Base-by-base conservation (phyloP, 2,329 filamentous ascomycete genomes). In the Diaporthe citri region DNA sequence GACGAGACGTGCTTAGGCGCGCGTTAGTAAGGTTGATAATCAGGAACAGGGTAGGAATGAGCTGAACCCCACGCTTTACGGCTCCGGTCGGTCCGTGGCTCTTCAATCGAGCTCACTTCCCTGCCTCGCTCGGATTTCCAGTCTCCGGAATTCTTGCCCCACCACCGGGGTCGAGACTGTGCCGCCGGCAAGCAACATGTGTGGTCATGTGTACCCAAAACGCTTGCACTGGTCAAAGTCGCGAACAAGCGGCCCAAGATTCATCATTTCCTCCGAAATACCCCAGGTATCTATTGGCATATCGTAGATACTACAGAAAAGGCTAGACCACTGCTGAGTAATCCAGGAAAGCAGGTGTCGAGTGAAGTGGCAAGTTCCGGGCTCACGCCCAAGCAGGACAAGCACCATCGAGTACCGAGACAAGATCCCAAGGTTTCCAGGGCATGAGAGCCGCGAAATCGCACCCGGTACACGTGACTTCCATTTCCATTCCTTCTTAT, bases 11-110 rank as follows among this genome's bases (percentile, higher is more conserved):
- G 22, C 31, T 51, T 67, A 67, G 31, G 46, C 62, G 31, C 46
- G 22, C 25, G 31, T 67, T n/a, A 67, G 46, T 20, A 39, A 48
- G 22, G 31, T 52, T 28, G 22, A 67, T 31, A 64, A 39, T 67
- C 62, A 52, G 62, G 62, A 67, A 67, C 62, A 22, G 4, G 41
- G 39, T 46, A 41, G 13, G 28, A n/a, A 13, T 25, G 22, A 20
- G 17, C 12, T 6, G 22, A 64, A 51, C 62, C 64, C 64, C 64
- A 52, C 31, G 46, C 41, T 52, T 28, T 17, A 28, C 64, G 64
- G 64, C 64, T 52, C 64, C 64, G 64, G 31, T 67, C 64, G 64
- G 64, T 39, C 64, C 64, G 64, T 34, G 28, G 43, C 43, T 25
- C 12, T 2, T 34, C 41, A 36, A 20, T 39, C 43, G 22, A 51